These are phyloP conservation scores for Gossypium trilobum DNA, from an alignment of 441 rosid genomes.

Conservation along the genomic window DNA sequence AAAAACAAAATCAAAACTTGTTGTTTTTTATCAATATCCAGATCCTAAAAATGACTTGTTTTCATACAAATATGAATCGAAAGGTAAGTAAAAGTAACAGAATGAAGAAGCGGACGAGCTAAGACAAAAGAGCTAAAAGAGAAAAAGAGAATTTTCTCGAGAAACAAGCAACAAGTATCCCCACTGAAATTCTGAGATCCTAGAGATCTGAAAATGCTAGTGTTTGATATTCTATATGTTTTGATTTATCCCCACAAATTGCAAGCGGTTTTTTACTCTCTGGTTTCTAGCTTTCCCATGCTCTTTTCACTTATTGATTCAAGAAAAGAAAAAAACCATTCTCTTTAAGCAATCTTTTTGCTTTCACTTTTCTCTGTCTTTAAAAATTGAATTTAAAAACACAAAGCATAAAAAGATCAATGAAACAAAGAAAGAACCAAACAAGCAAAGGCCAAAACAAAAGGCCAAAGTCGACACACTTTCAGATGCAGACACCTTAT, in stretches of 20 bases:
- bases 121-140: slow-evolving; percentile 19
- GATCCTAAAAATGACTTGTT: slow-evolving; percentile 18
- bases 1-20: slow-evolving; percentile 10
- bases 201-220: slow-evolving; percentile 68
- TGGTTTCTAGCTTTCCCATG: slow-evolving; percentile 19
- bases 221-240: slow-evolving; percentile 22
- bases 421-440: slow-evolving; percentile 29
- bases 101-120: slow-evolving; percentile 10
- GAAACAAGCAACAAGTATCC: slow-evolving; percentile 35
- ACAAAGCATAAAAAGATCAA: slow-evolving; percentile 15
- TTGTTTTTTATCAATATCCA: slow-evolving; percentile 24
- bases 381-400: background rate
- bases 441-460: slow-evolving; percentile 42
- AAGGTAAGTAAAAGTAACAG: slow-evolving; percentile 14
- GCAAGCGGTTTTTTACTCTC: slow-evolving; percentile 21
- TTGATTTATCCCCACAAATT: slow-evolving; percentile 41
- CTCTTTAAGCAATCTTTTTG: slow-evolving; percentile 20
- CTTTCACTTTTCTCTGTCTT: slow-evolving; percentile 7
- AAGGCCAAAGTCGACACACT: slow-evolving; percentile 53
- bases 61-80: slow-evolving; percentile 20
- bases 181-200: slow-evolving; percentile 55
- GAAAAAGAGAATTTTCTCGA: slow-evolving; percentile 34
- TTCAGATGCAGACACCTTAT: slow-evolving; percentile 35
- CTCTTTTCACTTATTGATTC: slow-evolving; percentile 20
- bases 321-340: slow-evolving; percentile 10